Percentiles rank a stretch among this genome's conserved stretches.
Evolutionary conservation across 495 filamentous ascomycete genomes (phyloP).

Genomic region (Neurospora hispaniola): DNA sequence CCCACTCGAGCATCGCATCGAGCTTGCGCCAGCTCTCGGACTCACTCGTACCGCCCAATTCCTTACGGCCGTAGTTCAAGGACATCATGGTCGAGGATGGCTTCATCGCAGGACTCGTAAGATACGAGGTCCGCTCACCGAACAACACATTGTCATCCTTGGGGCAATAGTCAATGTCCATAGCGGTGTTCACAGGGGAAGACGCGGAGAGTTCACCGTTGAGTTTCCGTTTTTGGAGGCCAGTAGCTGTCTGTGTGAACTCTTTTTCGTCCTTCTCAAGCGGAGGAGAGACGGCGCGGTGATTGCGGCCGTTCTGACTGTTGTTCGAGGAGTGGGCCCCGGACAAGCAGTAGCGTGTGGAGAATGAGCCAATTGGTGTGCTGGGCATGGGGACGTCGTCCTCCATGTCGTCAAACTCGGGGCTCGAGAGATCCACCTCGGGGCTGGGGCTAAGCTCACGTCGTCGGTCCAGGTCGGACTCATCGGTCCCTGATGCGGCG

Average conservation of each 20-base stretch:
- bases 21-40: slow-evolving; percentile 40
- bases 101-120: slow-evolving; percentile 35
- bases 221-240: slow-evolving; percentile 65
- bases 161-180: slow-evolving; percentile 42
- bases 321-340: slow-evolving; percentile 20
- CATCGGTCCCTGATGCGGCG: slow-evolving; percentile 54
- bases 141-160: slow-evolving; percentile 39
- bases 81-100: slow-evolving; percentile 25
- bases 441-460: slow-evolving; percentile 76
- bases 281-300: slow-evolving; percentile 68
- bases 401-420: slow-evolving; percentile 71
- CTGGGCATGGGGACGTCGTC: slow-evolving; percentile 45
- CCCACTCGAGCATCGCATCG: slow-evolving; percentile 48
- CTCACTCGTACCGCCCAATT: slow-evolving; percentile 21
- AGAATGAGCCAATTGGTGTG: slow-evolving; percentile 49
- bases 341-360: slow-evolving; percentile 31
- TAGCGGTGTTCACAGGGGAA: slow-evolving; percentile 30
- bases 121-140: slow-evolving; percentile 31
- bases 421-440: slow-evolving; percentile 82
- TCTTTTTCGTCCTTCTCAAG: slow-evolving; percentile 93
- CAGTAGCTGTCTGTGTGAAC: slow-evolving; percentile 88
- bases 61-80: slow-evolving; percentile 40
- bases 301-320: slow-evolving; percentile 38
- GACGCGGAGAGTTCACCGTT: slow-evolving; percentile 36
- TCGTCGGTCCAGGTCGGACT: slow-evolving; percentile 59